Evolutionary conservation across 208 protist genomes (phyloP).

Genomic region (Acanthamoeba castellanii): DNA sequence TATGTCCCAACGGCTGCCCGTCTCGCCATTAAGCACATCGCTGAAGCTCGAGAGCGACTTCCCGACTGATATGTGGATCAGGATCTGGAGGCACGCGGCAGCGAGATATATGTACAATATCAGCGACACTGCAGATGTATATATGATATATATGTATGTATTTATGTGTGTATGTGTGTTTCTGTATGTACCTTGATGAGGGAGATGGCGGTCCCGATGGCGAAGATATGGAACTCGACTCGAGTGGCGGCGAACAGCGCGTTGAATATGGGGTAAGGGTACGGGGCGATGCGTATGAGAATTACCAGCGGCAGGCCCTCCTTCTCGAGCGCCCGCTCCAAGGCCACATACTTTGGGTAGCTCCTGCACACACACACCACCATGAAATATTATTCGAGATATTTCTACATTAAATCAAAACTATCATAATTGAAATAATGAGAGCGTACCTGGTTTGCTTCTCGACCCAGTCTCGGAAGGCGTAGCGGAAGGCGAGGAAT

Average conservation of each 20-base stretch:
- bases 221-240: conserved; percentile 52
- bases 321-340: conserved; percentile 42
- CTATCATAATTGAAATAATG: not conserved
- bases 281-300: conserved; percentile 39
- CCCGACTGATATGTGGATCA: conserved; percentile 62
- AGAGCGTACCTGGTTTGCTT: conserved; percentile 60
- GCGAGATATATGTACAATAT: not conserved
- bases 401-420: not conserved
- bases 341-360: conserved; percentile 57
- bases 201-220: conserved; percentile 33
- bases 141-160: too few relatives aligned
- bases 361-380: not conserved
- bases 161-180: too few relatives aligned
- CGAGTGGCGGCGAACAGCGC: conserved; percentile 49
- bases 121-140: too few relatives aligned
- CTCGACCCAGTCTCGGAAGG: conserved; percentile 60
- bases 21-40: conserved; percentile 20
- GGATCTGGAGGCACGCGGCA: not conserved
- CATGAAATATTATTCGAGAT: not conserved
- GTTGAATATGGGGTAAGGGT: conserved; percentile 69
- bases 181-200: conserved; percentile 26
- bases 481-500: conserved; percentile 37
- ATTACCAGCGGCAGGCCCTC: conserved; percentile 64
- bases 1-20: not conserved
- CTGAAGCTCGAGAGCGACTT: conserved; percentile 53